Conservation (phyloP, 2,329 filamentous ascomycete species). For the Cordyceps fumosorosea region DNA sequence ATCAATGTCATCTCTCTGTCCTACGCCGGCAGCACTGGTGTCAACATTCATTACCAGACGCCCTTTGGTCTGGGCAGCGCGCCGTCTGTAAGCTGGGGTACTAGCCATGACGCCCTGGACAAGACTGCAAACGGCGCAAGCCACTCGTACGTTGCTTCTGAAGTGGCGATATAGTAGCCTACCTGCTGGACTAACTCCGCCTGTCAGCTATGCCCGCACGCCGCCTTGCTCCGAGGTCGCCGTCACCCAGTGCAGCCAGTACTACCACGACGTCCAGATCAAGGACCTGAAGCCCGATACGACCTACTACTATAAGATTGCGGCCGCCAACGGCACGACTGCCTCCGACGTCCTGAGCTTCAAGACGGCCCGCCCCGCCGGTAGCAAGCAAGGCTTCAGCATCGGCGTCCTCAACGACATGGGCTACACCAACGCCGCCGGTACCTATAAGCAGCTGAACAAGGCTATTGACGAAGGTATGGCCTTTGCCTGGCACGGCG, state of each 20-base stretch:
- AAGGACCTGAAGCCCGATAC: constrained; percentile 32
- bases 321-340: constrained; percentile 42
- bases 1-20: constrained; percentile 45
- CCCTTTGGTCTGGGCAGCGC: constrained; percentile 42
- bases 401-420: constrained; percentile 46
- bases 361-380: constrained; percentile 37
- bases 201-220: constrained; percentile 40
- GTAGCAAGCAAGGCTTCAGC: constrained; percentile 34
- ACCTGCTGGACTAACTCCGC: neutral
- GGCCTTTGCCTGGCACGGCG: constrained; percentile 46
- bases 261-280: constrained; percentile 45
- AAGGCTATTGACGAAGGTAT: constrained; percentile 36
- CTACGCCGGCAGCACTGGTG: constrained; percentile 37
- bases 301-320: constrained; percentile 46
- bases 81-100: constrained; percentile 39
- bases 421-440: constrained; percentile 46
- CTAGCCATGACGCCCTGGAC: constrained; percentile 24
- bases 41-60: constrained; percentile 48
- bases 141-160: constrained; percentile 29
- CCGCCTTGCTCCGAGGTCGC: constrained; percentile 40
- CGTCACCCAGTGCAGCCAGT: constrained; percentile 44
- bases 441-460: constrained; percentile 38
- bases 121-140: constrained; percentile 31
- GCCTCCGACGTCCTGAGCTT: constrained; percentile 39
- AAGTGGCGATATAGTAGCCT: neutral